phyloP scores from a whole-genome alignment of 208 protist species.

The Zelonia costaricensis region DNA sequence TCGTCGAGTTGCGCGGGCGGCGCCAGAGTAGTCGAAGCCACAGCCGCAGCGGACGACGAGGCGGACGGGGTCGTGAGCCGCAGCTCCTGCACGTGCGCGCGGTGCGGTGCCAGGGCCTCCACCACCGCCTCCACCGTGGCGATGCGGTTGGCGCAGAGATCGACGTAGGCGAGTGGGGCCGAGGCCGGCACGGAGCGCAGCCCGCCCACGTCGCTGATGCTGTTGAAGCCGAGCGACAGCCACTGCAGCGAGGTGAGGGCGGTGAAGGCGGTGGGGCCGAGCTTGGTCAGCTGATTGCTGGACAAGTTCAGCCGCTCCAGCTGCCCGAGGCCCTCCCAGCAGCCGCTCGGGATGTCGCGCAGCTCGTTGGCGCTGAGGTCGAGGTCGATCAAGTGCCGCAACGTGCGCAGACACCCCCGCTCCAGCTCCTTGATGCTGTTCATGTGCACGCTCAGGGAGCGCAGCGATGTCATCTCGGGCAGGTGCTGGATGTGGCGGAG shows the following conservation, averaged over 20 bases:
- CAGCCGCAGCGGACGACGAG: not conserved
- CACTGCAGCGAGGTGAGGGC: slow-evolving; percentile 54
- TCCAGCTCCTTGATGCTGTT: slow-evolving; percentile 60
- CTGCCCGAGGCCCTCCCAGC: slow-evolving; percentile 46
- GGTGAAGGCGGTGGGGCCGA: slow-evolving; percentile 31
- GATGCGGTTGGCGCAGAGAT: slow-evolving; percentile 75
- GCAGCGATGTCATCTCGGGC: slow-evolving; percentile 48
- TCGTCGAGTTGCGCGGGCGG: too few species aligned
- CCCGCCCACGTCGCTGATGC: slow-evolving; percentile 42
- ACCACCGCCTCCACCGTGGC: slow-evolving; percentile 32
- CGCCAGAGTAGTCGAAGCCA: too few species aligned
- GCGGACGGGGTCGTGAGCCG: slow-evolving; percentile 43
- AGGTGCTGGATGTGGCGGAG: slow-evolving; percentile 70
- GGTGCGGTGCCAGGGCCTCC: slow-evolving; percentile 38
- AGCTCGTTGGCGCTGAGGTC: slow-evolving; percentile 86
- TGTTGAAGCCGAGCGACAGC: slow-evolving; percentile 81
- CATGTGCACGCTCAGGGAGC: slow-evolving; percentile 78
- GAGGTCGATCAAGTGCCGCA: slow-evolving; percentile 65
- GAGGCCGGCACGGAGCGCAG: slow-evolving; percentile 46
- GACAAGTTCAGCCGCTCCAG: slow-evolving; percentile 75
- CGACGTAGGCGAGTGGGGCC: slow-evolving; percentile 52
- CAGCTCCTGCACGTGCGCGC: slow-evolving; percentile 43
- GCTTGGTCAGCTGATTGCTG: slow-evolving; percentile 52
- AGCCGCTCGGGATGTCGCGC: slow-evolving; percentile 7
- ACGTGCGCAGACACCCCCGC: slow-evolving; percentile 21